Base-by-base conservation (phyloP, 805 yeast genomes). In the Saccharomycopsis selenospora region DNA sequence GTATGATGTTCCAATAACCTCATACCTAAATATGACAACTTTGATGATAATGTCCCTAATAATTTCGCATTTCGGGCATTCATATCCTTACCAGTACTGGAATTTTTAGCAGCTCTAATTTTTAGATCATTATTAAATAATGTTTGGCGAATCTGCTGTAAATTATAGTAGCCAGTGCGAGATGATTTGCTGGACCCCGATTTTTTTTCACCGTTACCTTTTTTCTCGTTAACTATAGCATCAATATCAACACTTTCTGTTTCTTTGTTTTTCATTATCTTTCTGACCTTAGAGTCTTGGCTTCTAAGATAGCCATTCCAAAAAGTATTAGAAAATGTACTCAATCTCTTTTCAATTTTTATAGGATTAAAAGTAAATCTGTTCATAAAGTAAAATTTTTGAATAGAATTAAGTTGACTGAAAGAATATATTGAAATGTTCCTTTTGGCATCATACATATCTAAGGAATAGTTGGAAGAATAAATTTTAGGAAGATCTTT, bases 21-120 rank as follows among this genome's bases (percentile, higher is more conserved):
- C 13, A 81, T 66, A 0, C 77, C 69, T 50, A 82, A 62, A 53
- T 82, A 82, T 3, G 86, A 76, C 13, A 82, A 61, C 56, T 83
- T 83, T 0, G 80, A 65, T 0, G 88, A 82, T 0, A 80, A 74
- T 0, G 85, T 75, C 2, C 89, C 88, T n/a, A 75, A 48, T 1
- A 80, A 60, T 11, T 49, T 58, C 0, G 81, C 69, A n/a, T 58
- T 49, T 44, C 69, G 42, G n/a, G 46, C 28, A 13, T 42, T 22
- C 7, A 17, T 18, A 36, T 8, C 14, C 20, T 18, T 20, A 40
- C 4, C 28, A 24, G 17, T 18, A 40, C 25, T 14, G n/a, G 10
- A 13, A 13, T 14, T 22, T 42, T 42, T 30, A 24, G n/a, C 40
- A 14, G 20, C n/a, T n/a, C n/a, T n/a, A n/a, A n/a, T n/a, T n/a